A percentile compares a stretch with the other conserved stretches of the same genome.
These are phyloP conservation scores for Ascochyta pisi DNA, from an alignment of 2,329 filamentous ascomycete genomes.

Conservation along the genomic window DNA sequence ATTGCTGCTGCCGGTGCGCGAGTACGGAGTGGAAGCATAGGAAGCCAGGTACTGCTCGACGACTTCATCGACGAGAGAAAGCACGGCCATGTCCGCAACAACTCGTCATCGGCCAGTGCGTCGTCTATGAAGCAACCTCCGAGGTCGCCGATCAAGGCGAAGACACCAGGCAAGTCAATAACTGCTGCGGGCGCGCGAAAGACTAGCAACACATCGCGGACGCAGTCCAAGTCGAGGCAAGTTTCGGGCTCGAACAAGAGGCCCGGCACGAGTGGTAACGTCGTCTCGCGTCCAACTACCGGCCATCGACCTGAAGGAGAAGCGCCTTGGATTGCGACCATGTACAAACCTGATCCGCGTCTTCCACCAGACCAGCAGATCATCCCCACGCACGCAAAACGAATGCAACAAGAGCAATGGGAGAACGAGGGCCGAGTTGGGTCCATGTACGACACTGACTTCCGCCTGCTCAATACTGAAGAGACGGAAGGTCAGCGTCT, in stretches of 20 bases:
- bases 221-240: constrained; percentile 46
- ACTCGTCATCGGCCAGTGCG: constrained; percentile 31
- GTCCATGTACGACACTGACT: constrained; percentile 84
- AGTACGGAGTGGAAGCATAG: constrained; percentile 72
- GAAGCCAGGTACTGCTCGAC: constrained; percentile 61
- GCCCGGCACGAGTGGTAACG: constrained; percentile 69
- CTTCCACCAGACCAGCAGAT: constrained; percentile 95
- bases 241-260: constrained; percentile 53
- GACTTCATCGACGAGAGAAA: constrained; percentile 45
- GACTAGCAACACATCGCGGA: constrained; percentile 34
- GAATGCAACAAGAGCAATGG: constrained; percentile 94
- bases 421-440: constrained; percentile 89
- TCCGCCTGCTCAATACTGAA: constrained; percentile 77
- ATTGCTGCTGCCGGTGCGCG: constrained; percentile 68
- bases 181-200: constrained; percentile 46
- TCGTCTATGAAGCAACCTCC: constrained; percentile 40
- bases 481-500: constrained; percentile 52
- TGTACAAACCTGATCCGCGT: constrained; percentile 94
- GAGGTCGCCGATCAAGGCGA: constrained; percentile 50
- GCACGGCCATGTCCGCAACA: constrained; percentile 29
- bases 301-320: constrained; percentile 87
- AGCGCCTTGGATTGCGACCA: constrained; percentile 91
- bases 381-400: constrained; percentile 88
- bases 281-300: constrained; percentile 59
- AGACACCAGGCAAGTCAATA: constrained; percentile 46